Evolutionary conservation across 352 stramenopile species (phyloP), one percentile per base, ranked within the genome.

Genomic region (Pythium insidiosum): DNA sequence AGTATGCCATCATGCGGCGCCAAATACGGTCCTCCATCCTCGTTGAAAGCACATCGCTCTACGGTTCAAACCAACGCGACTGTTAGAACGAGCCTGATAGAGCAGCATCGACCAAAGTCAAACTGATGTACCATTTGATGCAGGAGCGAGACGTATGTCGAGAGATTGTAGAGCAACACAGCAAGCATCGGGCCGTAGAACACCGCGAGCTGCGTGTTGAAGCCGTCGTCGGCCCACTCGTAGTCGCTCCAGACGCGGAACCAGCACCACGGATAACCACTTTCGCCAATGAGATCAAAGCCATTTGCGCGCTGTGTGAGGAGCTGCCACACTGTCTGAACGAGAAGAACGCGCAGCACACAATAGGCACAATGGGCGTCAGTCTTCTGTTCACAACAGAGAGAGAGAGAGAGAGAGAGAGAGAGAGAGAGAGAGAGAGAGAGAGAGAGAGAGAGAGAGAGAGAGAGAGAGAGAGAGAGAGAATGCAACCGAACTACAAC

Each of bases 191-290:
- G 77, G 1, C 38, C 45, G 59, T 86, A 87, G 43, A 86, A 84
- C 30, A 83, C 45, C 19, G 61, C 49, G 19, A 89, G 49, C 38
- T 89, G 72, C n/a, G 82, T 38, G 45, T 71, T 66, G 26, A 84
- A 81, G 11, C 60, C 73, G 20, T 60, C 43, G 1, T 42, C 5
- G 3, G 50, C 62, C 73, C 77, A 89, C 37, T 73, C 48, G 39
- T 60, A 67, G 36, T 69, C 61, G 58, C 54, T 84, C 72, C 72
- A 89, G 21, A 63, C 64, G n/a, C 73, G 73, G 42, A 89, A 64
- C 77, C 77, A 87, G 41, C 77, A 89, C 76, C 77, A 89, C 6
- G 73, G 73, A 0, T 75, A 50, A 0, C 77, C 77, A 21, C 73
- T 84, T 36, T 79, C 63, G 3, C 77, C 76, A 20, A 89, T 49